Percentiles rank a stretch among this genome's conserved stretches.
phyloP scores from a whole-genome alignment of 768 basidiomycete genomes.

The Tulasnella sp. region DNA sequence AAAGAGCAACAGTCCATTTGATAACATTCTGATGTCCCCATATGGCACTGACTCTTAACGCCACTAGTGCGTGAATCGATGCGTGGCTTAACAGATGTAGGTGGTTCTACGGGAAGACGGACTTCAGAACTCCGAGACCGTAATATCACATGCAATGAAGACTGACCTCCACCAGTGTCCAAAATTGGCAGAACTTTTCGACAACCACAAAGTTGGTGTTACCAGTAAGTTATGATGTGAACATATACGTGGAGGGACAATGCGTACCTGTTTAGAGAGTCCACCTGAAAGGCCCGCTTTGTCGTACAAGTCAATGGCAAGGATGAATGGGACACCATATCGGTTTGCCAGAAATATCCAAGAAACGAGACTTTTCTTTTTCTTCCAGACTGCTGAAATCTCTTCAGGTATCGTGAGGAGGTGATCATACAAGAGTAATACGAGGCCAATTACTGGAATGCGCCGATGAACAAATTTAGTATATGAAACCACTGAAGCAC shows the following conservation, averaged over 20 bases:
- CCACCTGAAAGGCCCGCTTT: slow-evolving; percentile 2
- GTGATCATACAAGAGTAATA: slow-evolving; percentile 6
- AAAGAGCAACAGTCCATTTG: too few relatives aligned
- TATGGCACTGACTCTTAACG: slow-evolving; percentile 4
- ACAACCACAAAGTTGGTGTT: too few relatives aligned
- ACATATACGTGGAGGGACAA: neutral
- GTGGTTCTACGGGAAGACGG: neutral
- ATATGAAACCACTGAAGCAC: too few relatives aligned
- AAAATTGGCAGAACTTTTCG: too few relatives aligned
- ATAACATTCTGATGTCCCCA: neutral
- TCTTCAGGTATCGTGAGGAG: slow-evolving; percentile 1
- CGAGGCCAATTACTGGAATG: slow-evolving; percentile 21
- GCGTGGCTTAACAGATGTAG: neutral
- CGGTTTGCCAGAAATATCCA: slow-evolving; percentile 9
- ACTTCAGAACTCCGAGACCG: neutral
- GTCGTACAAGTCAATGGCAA: slow-evolving; percentile 4
- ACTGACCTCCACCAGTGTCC: too few relatives aligned
- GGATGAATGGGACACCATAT: neutral
- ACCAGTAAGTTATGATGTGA: too few relatives aligned
- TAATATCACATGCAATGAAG: neutral
- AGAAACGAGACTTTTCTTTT: slow-evolving; percentile 3
- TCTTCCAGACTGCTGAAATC: neutral
- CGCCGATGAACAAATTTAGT: too few relatives aligned
- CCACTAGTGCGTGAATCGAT: slow-evolving; percentile 3
- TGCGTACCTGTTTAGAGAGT: too few relatives aligned